Percentiles rank a stretch among this genome's conserved stretches.
Evolutionary conservation across 164 flowering plant species (phyloP).

Genomic region (Stephania japonica): DNA sequence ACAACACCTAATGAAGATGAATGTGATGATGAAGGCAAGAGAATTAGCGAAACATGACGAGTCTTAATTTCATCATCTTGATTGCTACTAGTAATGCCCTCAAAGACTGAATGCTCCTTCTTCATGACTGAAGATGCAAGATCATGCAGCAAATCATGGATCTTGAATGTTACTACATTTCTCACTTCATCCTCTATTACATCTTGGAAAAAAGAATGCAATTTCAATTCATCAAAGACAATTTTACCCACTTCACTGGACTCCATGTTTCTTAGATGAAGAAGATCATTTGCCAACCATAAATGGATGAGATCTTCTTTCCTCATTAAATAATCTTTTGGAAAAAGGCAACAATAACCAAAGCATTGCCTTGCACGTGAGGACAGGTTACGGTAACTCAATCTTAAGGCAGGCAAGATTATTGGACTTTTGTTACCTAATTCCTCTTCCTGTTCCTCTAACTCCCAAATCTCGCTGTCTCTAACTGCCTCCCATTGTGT

Average conservation of each 20-base stretch:
- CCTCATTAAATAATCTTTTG: not conserved
- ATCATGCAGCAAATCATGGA: constrained; percentile 17
- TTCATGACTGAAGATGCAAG: not conserved
- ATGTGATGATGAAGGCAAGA: not conserved
- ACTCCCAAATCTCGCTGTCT: constrained; percentile 6
- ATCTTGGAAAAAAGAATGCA: constrained; percentile 13
- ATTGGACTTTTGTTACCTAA: no score
- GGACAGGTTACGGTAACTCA: not conserved
- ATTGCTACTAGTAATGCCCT: not conserved
- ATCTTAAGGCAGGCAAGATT: constrained; percentile 10
- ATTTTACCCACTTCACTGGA: not conserved
- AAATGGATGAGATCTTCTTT: constrained; percentile 1
- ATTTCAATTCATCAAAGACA: not conserved
- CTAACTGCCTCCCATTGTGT: not conserved
- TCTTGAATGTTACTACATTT: not conserved
- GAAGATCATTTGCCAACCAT: constrained; percentile 17
- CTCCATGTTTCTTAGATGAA: constrained; percentile 9
- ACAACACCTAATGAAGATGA: not conserved
- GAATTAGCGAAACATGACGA: not conserved
- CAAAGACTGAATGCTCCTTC: not conserved
- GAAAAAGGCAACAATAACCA: constrained; percentile 9
- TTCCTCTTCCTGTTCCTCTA: not conserved
- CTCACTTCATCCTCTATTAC: not conserved
- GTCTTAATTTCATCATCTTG: no score
- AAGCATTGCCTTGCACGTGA: constrained; percentile 3